Conservation (phyloP, 352 stramenopile species). For the Phytophthora gonapodyides region DNA sequence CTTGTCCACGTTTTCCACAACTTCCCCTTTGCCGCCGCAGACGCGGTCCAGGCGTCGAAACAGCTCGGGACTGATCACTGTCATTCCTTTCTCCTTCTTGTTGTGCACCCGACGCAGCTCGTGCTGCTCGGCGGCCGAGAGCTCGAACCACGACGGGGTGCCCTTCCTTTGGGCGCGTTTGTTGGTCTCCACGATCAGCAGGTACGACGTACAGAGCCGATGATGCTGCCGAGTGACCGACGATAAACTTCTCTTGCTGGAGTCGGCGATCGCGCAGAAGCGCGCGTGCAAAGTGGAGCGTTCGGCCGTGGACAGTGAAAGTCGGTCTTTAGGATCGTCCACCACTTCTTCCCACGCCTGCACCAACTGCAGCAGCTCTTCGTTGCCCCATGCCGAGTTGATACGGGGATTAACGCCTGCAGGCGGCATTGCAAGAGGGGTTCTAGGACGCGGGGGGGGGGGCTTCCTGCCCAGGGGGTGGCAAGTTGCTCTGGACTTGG, state of each 20-base stretch:
- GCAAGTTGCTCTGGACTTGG: background rate
- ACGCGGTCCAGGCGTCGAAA: conserved; percentile 34
- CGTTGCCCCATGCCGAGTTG: conserved; percentile 31
- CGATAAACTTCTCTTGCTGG: conserved; percentile 25
- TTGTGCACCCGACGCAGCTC: conserved; percentile 29
- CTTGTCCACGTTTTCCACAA: no score
- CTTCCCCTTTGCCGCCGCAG: conserved; percentile 17
- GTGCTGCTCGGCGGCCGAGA: conserved; percentile 33
- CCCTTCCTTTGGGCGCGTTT: conserved; percentile 16
- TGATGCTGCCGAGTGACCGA: conserved; percentile 37
- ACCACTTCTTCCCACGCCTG: conserved; percentile 40
- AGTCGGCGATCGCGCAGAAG: conserved; percentile 28
- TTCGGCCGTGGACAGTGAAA: conserved; percentile 26
- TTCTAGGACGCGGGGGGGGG: background rate
- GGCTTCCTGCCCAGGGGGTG: no score
- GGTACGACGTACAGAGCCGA: conserved; percentile 38
- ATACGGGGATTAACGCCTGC: conserved; percentile 6
- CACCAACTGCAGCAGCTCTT: conserved; percentile 38
- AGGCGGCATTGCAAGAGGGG: conserved; percentile 12
- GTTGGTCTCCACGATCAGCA: conserved; percentile 40
- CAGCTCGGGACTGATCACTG: conserved; percentile 26
- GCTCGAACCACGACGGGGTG: conserved; percentile 36
- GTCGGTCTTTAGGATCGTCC: conserved; percentile 35
- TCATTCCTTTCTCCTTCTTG: conserved; percentile 42
- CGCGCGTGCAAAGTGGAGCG: conserved; percentile 32